Evolutionary conservation across 2,329 filamentous ascomycete species (phyloP).

Genomic region (Sclerotinia spermophila): DNA sequence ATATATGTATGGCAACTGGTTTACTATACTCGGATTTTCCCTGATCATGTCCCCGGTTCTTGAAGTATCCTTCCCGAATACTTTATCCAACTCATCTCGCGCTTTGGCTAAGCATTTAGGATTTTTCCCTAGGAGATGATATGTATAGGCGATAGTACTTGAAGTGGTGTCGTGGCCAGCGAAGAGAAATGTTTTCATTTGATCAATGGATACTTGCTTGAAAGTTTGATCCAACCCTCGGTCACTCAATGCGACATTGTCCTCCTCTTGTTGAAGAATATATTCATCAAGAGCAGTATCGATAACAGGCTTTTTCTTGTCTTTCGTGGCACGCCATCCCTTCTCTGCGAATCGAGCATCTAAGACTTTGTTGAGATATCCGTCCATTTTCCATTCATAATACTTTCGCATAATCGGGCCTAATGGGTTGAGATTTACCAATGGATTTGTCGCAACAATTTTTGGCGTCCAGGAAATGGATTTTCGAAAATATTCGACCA

Average conservation of each 20-base stretch:
- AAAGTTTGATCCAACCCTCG: slow-evolving; percentile 24
- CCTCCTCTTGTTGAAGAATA: slow-evolving; percentile 20
- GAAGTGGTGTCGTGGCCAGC: slow-evolving; percentile 31
- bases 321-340: slow-evolving; percentile 7
- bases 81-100: slow-evolving; percentile 27
- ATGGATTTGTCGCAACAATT: slow-evolving; percentile 22
- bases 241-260: slow-evolving; percentile 7
- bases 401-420: slow-evolving; percentile 25
- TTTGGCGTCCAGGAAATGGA: slow-evolving; percentile 26
- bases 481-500: slow-evolving; percentile 25
- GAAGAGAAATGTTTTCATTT: slow-evolving; percentile 28
- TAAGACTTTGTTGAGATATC: slow-evolving; percentile 27
- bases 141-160: slow-evolving; percentile 25
- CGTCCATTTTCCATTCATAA: slow-evolving; percentile 29
- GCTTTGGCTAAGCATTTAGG: slow-evolving; percentile 24
- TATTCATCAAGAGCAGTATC: slow-evolving; percentile 28
- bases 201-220: slow-evolving; percentile 23
- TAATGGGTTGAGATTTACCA: slow-evolving; percentile 23
- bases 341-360: slow-evolving; percentile 25
- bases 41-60: slow-evolving; percentile 18
- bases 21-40: slow-evolving; percentile 24
- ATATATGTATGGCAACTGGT: slow-evolving; percentile 26
- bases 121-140: slow-evolving; percentile 26
- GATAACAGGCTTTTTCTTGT: slow-evolving; percentile 24
- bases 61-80: slow-evolving; percentile 27